phyloP scores from a whole-genome alignment of 2,329 filamentous ascomycete genomes.

The Claviceps sp. region DNA sequence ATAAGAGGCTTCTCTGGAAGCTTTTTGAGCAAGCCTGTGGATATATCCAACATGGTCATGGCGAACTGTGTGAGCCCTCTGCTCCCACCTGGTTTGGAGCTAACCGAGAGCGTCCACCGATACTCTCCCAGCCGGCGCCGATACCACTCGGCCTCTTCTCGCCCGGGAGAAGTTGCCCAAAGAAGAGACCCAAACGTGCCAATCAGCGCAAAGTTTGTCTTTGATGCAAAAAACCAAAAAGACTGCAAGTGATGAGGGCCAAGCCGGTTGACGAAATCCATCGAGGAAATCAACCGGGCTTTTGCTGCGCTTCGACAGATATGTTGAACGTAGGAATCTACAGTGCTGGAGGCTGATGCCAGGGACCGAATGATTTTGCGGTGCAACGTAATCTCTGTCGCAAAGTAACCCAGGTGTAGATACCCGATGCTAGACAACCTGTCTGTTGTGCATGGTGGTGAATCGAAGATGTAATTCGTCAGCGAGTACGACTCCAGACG shows the following conservation, averaged over 20 bases:
- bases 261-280: slow-evolving; percentile 93
- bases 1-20: slow-evolving; percentile 59
- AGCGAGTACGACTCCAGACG: slow-evolving; percentile 50
- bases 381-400: slow-evolving; percentile 86
- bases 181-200: slow-evolving; percentile 85
- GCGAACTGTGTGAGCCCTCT: slow-evolving; percentile 52
- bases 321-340: slow-evolving; percentile 73
- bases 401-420: slow-evolving; percentile 84
- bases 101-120: slow-evolving; percentile 84
- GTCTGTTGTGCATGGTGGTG: slow-evolving; percentile 19
- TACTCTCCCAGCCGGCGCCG: slow-evolving; percentile 75
- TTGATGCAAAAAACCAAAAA: slow-evolving; percentile 85
- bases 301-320: slow-evolving; percentile 92
- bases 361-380: slow-evolving; percentile 80
- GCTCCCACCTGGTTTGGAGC: slow-evolving; percentile 54
- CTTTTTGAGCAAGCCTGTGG: slow-evolving; percentile 53
- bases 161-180: slow-evolving; percentile 75
- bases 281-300: slow-evolving; percentile 83
- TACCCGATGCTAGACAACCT: slow-evolving; percentile 55
- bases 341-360: slow-evolving; percentile 24
- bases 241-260: slow-evolving; percentile 74
- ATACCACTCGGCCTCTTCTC: slow-evolving; percentile 90
- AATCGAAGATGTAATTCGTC: slow-evolving; percentile 9
- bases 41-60: slow-evolving; percentile 66
- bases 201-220: slow-evolving; percentile 87